Evolutionary conservation across 371 early-diverging fungal species (phyloP).

Genomic region (Catenaria anguillulae): DNA sequence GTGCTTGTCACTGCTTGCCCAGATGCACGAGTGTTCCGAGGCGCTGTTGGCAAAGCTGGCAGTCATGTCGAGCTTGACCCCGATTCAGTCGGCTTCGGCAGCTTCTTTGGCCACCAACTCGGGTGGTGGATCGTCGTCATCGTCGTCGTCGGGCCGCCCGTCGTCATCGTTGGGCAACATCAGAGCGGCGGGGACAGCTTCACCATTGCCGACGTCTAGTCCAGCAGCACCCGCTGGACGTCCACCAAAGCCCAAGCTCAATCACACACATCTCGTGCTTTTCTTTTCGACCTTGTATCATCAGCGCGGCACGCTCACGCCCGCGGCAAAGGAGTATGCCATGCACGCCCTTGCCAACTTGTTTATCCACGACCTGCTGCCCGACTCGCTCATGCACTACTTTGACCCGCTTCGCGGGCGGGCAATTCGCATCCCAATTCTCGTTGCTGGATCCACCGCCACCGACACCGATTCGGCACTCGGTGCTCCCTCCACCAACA

Average conservation of each 20-base stretch:
- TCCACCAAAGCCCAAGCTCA: not conserved
- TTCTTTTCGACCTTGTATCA: not conserved
- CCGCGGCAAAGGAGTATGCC: not conserved
- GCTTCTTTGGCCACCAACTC: no score
- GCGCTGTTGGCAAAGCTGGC: not conserved
- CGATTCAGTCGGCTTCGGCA: not conserved
- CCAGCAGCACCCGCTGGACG: no score
- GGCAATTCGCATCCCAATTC: not conserved
- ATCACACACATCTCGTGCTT: not conserved
- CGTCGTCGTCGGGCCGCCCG: no score
- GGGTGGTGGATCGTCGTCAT: no score
- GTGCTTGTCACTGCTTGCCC: constrained; percentile 4
- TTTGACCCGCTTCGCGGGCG: constrained; percentile 3
- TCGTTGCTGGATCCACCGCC: no score
- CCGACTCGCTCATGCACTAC: not conserved
- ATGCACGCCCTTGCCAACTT: not conserved
- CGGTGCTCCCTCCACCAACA: no score
- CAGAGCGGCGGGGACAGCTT: no score
- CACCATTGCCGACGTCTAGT: no score
- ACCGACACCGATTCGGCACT: not conserved
- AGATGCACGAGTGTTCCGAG: not conserved
- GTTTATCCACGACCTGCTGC: constrained; percentile 2
- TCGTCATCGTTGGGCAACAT: not conserved
- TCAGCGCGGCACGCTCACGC: not conserved
- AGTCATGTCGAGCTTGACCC: not conserved